These are phyloP conservation scores for Astragalus membranaceus DNA, from an alignment of 306 rosid species.

Conservation along the genomic window DNA sequence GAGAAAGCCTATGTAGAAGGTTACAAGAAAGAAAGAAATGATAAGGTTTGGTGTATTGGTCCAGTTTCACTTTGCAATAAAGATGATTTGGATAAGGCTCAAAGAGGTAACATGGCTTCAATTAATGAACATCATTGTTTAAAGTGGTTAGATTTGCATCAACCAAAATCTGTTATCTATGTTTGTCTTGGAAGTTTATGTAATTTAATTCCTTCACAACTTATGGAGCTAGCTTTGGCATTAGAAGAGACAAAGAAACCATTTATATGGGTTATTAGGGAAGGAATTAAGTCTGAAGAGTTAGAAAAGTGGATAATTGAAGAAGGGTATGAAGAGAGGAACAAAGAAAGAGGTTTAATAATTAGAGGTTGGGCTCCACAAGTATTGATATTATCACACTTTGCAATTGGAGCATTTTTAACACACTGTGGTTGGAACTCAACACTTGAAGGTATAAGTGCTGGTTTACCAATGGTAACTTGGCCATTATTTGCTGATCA, in stretches of 20 bases:
- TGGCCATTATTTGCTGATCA: conserved; percentile 67
- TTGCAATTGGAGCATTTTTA: conserved; percentile 47
- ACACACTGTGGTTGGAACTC: conserved; percentile 85
- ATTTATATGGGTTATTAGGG: conserved; percentile 64
- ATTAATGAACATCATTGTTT: conserved; percentile 28
- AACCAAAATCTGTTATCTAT: conserved; percentile 37
- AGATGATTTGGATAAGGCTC: conserved; percentile 33
- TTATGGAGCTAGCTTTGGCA: conserved; percentile 49
- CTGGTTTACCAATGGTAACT: conserved; percentile 53
- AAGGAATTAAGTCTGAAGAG: conserved; percentile 15
- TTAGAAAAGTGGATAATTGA: conserved; percentile 41
- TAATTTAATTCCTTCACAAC: conserved; percentile 28
- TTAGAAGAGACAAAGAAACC: conserved; percentile 50
- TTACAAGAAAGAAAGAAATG: conserved; percentile 21
- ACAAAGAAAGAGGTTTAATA: conserved; percentile 37
- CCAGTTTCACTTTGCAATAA: conserved; percentile 46
- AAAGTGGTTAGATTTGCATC: conserved; percentile 43
- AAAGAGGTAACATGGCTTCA: conserved; percentile 48
- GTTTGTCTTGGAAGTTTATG: conserved; percentile 65
- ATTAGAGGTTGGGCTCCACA: conserved; percentile 80
- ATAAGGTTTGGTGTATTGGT: conserved; percentile 51
- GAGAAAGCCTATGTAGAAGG: conserved; percentile 32
- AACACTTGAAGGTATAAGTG: conserved; percentile 41
- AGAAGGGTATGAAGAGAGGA: conserved; percentile 41
- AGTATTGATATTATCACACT: conserved; percentile 45